Percentiles rank a stretch among this genome's conserved stretches.
phyloP scores from a whole-genome alignment of 441 rosid species.

The Eutrema salsugineum region DNA sequence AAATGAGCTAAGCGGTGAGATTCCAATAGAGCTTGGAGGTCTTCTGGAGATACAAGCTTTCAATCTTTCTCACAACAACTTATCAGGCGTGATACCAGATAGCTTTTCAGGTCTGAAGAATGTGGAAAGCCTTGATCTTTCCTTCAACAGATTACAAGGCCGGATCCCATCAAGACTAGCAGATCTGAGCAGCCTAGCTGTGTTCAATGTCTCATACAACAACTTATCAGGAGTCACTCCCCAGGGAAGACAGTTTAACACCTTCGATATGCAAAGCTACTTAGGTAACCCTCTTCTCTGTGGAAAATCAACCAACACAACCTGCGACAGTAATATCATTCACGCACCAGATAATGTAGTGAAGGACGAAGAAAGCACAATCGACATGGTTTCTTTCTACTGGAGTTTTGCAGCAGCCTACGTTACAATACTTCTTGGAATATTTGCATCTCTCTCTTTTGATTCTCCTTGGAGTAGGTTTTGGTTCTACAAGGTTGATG shows the following conservation, averaged over 20 bases:
- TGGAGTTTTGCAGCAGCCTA: not conserved
- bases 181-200: not conserved
- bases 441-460: not conserved
- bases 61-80: constrained; percentile 15
- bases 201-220: constrained; percentile 21
- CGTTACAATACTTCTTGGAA: not conserved
- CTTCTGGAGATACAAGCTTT: not conserved
- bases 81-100: not conserved
- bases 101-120: not conserved
- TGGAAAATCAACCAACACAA: not conserved
- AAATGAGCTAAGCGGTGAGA: constrained; percentile 23
- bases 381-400: not conserved
- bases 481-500: constrained; percentile 2
- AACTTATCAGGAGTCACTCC: constrained; percentile 20
- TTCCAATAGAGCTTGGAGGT: constrained; percentile 11
- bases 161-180: constrained; percentile 6
- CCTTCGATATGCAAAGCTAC: constrained; percentile 1
- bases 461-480: constrained; percentile 8
- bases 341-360: not conserved
- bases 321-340: not conserved
- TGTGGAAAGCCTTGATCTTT: constrained; percentile 26
- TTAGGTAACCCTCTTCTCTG: constrained; percentile 8
- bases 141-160: constrained; percentile 6
- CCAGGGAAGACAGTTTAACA: constrained; percentile 16
- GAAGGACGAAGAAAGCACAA: not conserved